Percentiles rank a stretch among this genome's conserved stretches.
Conservation (phyloP, 2,329 filamentous ascomycete species). For the Fusarium denticulatum region DNA sequence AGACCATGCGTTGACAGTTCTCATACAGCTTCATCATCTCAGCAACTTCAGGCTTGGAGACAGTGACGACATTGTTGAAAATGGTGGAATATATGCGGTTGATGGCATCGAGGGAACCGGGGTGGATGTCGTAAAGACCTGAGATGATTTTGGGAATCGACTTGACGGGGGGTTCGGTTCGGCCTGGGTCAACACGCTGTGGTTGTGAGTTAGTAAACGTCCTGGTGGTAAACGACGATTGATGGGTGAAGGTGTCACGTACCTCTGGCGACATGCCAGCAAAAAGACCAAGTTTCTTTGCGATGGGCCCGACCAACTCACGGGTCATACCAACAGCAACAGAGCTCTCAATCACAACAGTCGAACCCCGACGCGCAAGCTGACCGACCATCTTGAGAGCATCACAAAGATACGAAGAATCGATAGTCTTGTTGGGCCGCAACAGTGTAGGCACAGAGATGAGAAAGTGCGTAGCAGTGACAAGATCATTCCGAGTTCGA, state of each 20-base stretch:
- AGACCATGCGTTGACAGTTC: not conserved
- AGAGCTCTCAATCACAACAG: not conserved
- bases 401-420: not conserved
- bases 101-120: not conserved
- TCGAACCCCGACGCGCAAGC: not conserved
- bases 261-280: not conserved
- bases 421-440: not conserved
- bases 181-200: not conserved
- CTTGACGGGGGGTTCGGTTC: not conserved
- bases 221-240: too few species aligned
- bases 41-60: not conserved
- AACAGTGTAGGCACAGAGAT: not conserved
- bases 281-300: not conserved
- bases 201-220: not conserved
- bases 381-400: not conserved
- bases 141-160: not conserved
- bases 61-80: not conserved
- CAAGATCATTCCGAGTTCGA: not conserved
- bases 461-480: not conserved
- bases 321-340: not conserved
- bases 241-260: not conserved
- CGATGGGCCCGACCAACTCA: not conserved
- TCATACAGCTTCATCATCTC: constrained; percentile 1
- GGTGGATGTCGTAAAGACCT: not conserved
- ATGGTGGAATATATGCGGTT: not conserved